Base-by-base conservation (phyloP, 2,329 filamentous ascomycete genomes). In the Colletotrichum magnum region DNA sequence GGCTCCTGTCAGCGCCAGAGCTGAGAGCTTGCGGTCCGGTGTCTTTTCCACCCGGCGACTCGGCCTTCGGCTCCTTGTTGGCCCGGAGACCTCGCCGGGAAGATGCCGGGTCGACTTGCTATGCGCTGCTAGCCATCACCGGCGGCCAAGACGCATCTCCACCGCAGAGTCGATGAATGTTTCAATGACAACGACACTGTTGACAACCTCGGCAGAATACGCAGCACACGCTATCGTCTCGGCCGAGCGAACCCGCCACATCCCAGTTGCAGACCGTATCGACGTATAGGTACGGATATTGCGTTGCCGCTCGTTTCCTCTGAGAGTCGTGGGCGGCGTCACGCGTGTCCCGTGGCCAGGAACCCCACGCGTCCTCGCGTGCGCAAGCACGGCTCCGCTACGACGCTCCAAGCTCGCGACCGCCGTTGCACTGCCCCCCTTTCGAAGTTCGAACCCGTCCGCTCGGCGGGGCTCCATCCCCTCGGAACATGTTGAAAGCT, bases 371-470 rank as follows among this genome's bases (percentile, higher is more conserved):
- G 32, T 59, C n/a, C 41, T 48, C 18, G 58, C 41, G 45, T 32
- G 39, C 61, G 54, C 61, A 47, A 45, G 32, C 41, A 26, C 54
- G 18, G 43, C 47, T 41, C 21, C 54, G 48, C 48, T 52, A 50
- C 18, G 16, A 50, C 48, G 12, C 45, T 43, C 41, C n/a, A 39
- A 16, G 52, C 51, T 36, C 64, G 32, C 60, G 39, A 54, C 50
- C 24, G 36, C 50, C 41, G 43, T 9, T 50, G 54, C 61, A 69
- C 66, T 54, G 66, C 54, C 61, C 36, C 60, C 21, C 47, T n/a
- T 26, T 39, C 41, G 41, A 36, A 52, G 15, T 26, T 39, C 41
- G 41, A 36, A 52, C 39, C 60, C 26, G 41, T 54, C 41, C 43
- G 36, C 28, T 48, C 41, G 18, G 48, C 54, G 60, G 53, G 4